These are phyloP conservation scores for Rutstroemia sp. DNA, from an alignment of 2,329 filamentous ascomycete genomes.

Conservation along the genomic window DNA sequence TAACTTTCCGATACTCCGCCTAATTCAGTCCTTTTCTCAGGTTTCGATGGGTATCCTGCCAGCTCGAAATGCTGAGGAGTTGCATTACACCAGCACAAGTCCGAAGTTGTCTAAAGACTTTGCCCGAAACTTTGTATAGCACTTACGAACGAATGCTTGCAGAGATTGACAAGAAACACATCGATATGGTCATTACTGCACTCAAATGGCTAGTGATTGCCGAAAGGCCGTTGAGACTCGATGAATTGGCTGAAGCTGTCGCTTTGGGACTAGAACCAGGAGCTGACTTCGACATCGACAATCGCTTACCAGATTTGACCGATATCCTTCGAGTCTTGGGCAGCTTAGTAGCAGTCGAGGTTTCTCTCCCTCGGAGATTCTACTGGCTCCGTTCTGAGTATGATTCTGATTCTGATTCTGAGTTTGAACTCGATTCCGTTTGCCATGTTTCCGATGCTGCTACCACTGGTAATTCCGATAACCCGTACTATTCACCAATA, in stretches of 20 bases:
- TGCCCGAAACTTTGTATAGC: background rate
- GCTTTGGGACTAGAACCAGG: background rate
- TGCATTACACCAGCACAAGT: background rate
- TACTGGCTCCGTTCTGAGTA: too few species aligned
- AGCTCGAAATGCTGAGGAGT: background rate
- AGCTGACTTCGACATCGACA: background rate
- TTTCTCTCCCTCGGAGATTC: too few species aligned
- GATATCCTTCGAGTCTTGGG: background rate
- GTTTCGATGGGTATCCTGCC: background rate
- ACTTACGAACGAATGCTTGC: background rate
- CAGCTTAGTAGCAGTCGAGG: background rate
- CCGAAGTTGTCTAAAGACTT: background rate
- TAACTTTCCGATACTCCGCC: background rate
- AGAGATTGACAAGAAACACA: background rate
- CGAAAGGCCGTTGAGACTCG: background rate
- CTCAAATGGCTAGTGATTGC: background rate
- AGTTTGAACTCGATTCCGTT: too few species aligned
- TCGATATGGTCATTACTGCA: background rate
- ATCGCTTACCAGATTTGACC: background rate
- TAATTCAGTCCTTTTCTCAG: background rate
- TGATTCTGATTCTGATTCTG: too few species aligned
- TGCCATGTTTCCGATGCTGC: background rate
- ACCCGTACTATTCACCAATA: too few species aligned
- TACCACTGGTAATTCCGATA: too few species aligned
- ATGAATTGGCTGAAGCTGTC: background rate